A percentile compares a stretch with the other conserved stretches of the same genome.
Evolutionary conservation across 2,329 filamentous ascomycete species (phyloP).

Genomic region (Trichoderma endophyticum): DNA sequence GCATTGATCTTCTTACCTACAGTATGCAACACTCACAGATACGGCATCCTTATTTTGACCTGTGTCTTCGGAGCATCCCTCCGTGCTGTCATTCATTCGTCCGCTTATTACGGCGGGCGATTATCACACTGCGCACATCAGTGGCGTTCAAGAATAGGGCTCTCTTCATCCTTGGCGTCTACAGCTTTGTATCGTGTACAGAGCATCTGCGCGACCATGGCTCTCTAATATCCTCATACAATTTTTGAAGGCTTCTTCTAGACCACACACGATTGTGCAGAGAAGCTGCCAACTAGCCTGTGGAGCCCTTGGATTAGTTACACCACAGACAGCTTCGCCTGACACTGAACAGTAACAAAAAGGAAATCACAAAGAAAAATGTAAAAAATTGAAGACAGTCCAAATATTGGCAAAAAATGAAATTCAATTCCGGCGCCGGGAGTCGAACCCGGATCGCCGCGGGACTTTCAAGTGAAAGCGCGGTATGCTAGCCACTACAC

Average conservation of each 20-base stretch:
- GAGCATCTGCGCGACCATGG: background rate
- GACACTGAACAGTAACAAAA: background rate
- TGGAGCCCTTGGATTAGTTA: background rate
- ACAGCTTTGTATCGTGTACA: background rate
- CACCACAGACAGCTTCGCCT: background rate
- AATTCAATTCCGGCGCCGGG: conserved; percentile 18
- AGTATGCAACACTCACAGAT: background rate
- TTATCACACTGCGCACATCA: background rate
- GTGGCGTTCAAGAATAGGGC: background rate
- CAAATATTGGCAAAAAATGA: background rate
- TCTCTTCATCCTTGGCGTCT: background rate
- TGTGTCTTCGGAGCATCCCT: background rate
- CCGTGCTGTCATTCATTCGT: background rate
- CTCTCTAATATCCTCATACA: background rate
- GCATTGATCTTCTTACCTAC: background rate
- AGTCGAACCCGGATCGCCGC: conserved; percentile 21
- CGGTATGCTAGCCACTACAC: conserved; percentile 21
- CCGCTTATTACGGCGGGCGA: background rate
- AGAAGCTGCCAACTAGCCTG: background rate
- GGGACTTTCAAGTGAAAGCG: conserved; percentile 18
- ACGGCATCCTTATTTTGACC: background rate
- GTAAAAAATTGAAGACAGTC: too few species aligned
- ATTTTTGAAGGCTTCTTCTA: background rate
- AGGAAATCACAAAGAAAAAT: background rate
- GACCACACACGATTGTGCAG: background rate